Percentiles rank a stretch among this genome's conserved stretches.
Conservation (phyloP, 345 rosid species). For the Eucalyptus victrix region DNA sequence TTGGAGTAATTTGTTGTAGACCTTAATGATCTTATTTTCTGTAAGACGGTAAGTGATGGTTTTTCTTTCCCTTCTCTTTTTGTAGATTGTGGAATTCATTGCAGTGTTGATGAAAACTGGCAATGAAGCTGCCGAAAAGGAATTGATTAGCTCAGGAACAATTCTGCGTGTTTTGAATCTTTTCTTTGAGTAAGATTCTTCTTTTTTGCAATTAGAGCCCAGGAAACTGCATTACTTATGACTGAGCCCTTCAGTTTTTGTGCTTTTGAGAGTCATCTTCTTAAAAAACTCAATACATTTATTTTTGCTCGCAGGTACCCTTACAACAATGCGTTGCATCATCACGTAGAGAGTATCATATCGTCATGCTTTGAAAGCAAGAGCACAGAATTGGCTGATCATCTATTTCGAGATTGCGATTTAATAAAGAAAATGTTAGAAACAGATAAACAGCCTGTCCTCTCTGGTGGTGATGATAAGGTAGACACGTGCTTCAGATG, state of each 20-base stretch:
- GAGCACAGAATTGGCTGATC: constrained; percentile 45
- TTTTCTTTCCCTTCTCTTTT: constrained; percentile 1
- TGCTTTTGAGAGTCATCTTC: background rate
- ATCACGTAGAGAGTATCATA: constrained; percentile 87
- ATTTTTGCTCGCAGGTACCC: constrained; percentile 59
- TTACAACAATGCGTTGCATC: constrained; percentile 90
- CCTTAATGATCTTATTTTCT: background rate
- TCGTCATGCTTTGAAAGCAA: constrained; percentile 78
- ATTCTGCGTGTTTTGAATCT: constrained; percentile 64
- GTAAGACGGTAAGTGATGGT: background rate
- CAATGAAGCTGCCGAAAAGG: constrained; percentile 76
- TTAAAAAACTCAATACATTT: background rate
- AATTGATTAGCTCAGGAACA: constrained; percentile 77
- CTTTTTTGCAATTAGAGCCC: background rate
- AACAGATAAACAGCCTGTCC: constrained; percentile 54
- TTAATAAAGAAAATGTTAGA: constrained; percentile 65
- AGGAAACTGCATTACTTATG: background rate
- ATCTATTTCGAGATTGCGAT: constrained; percentile 75
- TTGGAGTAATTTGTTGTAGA: background rate
- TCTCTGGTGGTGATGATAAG: constrained; percentile 37
- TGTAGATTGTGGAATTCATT: constrained; percentile 92
- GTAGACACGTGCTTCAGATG: background rate
- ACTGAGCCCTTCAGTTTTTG: background rate
- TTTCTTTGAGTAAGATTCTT: constrained; percentile 67
- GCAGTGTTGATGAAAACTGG: constrained; percentile 73